A percentile compares a stretch with the other conserved stretches of the same genome.
These are phyloP conservation scores for Globisporangium rhizosaccharum DNA, from an alignment of 352 stramenopile species.

Conservation along the genomic window DNA sequence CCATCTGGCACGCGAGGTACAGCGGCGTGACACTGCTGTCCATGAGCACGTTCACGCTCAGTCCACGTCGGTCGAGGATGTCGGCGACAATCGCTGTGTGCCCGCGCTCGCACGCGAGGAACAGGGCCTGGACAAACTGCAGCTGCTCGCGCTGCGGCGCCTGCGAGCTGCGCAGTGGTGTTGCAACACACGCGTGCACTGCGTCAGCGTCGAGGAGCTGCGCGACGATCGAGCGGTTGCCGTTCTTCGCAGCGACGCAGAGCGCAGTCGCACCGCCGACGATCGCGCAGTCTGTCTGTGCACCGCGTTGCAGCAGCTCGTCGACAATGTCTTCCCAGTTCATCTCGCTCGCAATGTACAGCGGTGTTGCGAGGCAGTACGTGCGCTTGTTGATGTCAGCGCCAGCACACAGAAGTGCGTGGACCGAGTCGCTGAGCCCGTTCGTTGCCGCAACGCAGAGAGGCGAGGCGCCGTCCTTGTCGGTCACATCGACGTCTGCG, in stretches of 20 bases:
- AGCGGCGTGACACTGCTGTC: conserved; percentile 74
- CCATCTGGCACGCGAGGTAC: conserved; percentile 84
- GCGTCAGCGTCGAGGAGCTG: conserved; percentile 41
- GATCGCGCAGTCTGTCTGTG: conserved; percentile 34
- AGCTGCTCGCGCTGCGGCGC: conserved; percentile 12
- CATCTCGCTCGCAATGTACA: conserved; percentile 76
- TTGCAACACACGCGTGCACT: conserved; percentile 8
- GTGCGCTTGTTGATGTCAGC: conserved; percentile 60
- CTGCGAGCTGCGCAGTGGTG: conserved; percentile 6
- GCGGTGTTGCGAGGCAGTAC: conserved; percentile 54
- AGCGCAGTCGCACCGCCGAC: conserved; percentile 56
- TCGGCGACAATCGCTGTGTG: conserved; percentile 62
- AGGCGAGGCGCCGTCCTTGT: conserved; percentile 52
- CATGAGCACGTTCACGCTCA: conserved; percentile 71
- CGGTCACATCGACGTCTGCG: conserved; percentile 50
- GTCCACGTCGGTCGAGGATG: conserved; percentile 41
- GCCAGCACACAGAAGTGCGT: conserved; percentile 38
- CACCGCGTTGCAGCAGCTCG: conserved; percentile 41
- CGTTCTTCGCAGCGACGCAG: conserved; percentile 76
- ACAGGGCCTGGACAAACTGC: conserved; percentile 63
- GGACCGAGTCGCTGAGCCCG: conserved; percentile 37
- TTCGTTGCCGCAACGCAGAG: conserved; percentile 60
- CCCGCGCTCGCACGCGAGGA: conserved; percentile 72
- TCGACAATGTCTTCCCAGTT: conserved; percentile 69
- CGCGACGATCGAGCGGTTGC: conserved; percentile 46